Conservation (phyloP, 2,329 filamentous ascomycete genomes). For the Lachnellula occidentalis region DNA sequence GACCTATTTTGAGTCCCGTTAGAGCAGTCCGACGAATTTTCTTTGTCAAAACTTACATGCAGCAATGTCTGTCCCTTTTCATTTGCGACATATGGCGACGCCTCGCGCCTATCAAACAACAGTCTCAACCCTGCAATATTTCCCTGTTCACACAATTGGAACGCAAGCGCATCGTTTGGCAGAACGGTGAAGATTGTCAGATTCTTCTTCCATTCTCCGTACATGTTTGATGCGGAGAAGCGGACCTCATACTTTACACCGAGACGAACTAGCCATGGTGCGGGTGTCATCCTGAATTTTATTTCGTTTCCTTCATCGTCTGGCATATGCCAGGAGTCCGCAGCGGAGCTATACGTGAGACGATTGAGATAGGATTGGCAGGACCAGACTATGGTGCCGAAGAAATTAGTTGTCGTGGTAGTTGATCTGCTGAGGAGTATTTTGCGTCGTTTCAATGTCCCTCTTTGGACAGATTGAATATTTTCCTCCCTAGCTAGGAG, state of each 20-base stretch:
- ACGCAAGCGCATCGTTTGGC: not conserved
- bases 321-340: no score
- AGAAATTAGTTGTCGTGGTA: not conserved
- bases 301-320: not conserved
- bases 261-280: not conserved
- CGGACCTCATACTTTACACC: not conserved
- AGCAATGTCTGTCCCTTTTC: not conserved
- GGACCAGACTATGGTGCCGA: not conserved
- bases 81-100: not conserved
- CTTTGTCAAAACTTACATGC: not conserved
- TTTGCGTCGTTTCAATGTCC: not conserved
- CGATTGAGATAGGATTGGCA: not conserved
- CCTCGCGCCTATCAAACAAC: not conserved
- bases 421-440: not conserved
- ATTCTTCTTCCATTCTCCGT: not conserved
- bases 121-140: not conserved
- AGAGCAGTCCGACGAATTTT: not conserved
- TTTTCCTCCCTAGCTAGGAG: not conserved
- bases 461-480: not conserved
- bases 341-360: no score
- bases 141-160: not conserved
- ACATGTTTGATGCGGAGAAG: not conserved
- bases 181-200: not conserved
- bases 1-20: not conserved
- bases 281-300: not conserved